Conservation (phyloP, 2,329 filamentous ascomycete species). For the Capronia coronata region DNA sequence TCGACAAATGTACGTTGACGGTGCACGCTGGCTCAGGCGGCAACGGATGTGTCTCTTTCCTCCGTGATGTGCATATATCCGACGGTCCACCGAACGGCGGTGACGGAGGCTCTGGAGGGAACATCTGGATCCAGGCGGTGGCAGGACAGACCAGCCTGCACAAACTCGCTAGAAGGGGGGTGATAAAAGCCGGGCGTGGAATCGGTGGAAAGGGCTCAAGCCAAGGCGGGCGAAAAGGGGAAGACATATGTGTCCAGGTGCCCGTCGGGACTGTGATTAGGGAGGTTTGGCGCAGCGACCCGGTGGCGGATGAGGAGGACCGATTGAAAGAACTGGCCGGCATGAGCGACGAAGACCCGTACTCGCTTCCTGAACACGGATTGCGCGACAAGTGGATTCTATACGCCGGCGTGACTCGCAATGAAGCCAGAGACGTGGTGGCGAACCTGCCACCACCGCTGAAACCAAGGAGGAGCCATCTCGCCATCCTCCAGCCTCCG, state of each 20-base stretch:
- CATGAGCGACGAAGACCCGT: constrained; percentile 38
- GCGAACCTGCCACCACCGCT: constrained; percentile 36
- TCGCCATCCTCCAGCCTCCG: constrained; percentile 62
- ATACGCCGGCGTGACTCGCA: constrained; percentile 61
- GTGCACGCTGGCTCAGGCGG: constrained; percentile 76
- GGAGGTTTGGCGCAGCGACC: constrained; percentile 73
- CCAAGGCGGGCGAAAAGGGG: constrained; percentile 65
- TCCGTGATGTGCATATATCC: constrained; percentile 81
- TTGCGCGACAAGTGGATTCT: constrained; percentile 68
- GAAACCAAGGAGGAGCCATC: constrained; percentile 48
- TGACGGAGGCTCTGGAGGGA: constrained; percentile 86
- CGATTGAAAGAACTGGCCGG: constrained; percentile 29
- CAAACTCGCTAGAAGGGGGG: constrained; percentile 72
- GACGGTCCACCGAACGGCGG: constrained; percentile 91
- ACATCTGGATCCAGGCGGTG: constrained; percentile 88
- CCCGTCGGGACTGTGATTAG: constrained; percentile 87
- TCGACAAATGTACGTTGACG: constrained; percentile 74
- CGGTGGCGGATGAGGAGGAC: constrained; percentile 60
- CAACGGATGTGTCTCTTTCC: constrained; percentile 88
- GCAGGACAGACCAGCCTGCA: constrained; percentile 87
- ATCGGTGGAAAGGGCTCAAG: constrained; percentile 44
- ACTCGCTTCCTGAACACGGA: constrained; percentile 33
- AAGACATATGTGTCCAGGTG: constrained; percentile 81
- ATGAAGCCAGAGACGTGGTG: constrained; percentile 19
- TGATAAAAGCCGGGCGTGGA: constrained; percentile 45